Evolutionary conservation across 140 eudicot genomes (phyloP), one percentile per base, ranked within the genome.

Genomic region (Stevia rebaudiana): DNA sequence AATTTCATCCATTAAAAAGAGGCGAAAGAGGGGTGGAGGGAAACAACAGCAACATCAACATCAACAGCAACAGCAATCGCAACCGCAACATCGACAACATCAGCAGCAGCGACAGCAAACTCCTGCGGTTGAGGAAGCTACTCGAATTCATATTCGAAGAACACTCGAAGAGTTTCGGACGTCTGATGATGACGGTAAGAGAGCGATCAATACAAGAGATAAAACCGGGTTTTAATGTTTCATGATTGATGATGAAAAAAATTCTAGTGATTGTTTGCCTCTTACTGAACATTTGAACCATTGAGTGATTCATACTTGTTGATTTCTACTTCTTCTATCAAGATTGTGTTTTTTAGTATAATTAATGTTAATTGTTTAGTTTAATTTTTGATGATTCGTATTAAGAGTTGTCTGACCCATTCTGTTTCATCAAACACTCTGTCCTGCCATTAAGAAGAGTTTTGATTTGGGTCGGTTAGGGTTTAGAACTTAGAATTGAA

Each of bases 101-200:
- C 67, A 67, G 5, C 57, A 46, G n/a, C 71, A 68, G 35, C 62
- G 31, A 28, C 66, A 42, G 25, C 53, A 62, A 52, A 68, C 35
- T 8, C 61, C 63, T 18, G 44, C 17, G 15, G 65, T 80, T 61
- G 47, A 71, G 31, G 97, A 89, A 61, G 65, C 80, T 28, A 63
- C 71, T 46, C 89, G 92, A 23, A 89, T 89, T 59, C 68, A 56
- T 25, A 70, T 89, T 21, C 79, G 83, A n/a, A 41, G 37, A 59
- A 25, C 67, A 39, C 92, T 89, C 8, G 70, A 83, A 61, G 49
- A 81, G 68, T 89, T 89, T 67, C 58, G 76, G 18, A 52, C 65
- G 10, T 86, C 95, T 6, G 47, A 75, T 42, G 81, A 76, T 11
- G 49, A 76, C 6, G 87, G 97, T 89, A 28, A 67, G 52, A 51